These are phyloP conservation scores for Suhomyces pyralidae DNA, from an alignment of 805 yeast species.

Conservation along the genomic window DNA sequence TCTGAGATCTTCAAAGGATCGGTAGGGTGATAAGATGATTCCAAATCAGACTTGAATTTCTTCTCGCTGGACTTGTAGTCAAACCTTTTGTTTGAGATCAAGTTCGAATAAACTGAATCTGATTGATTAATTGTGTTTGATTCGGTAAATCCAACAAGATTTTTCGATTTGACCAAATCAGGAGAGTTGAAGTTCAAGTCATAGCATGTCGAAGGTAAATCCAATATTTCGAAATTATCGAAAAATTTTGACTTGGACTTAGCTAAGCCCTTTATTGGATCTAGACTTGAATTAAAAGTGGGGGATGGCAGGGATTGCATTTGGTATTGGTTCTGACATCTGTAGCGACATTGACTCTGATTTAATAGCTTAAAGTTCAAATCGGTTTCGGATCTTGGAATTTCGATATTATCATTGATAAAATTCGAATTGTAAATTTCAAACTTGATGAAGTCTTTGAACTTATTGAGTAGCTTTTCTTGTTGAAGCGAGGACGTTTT, in stretches of 20 bases:
- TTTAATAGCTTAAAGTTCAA: constrained; percentile 5
- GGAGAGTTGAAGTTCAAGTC: neutral
- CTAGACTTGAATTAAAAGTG: neutral
- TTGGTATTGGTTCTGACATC: neutral
- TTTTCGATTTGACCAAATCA: neutral
- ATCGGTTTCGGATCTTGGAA: constrained; percentile 6
- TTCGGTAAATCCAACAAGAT: neutral
- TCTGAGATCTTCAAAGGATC: constrained; percentile 33
- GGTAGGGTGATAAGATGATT: constrained; percentile 18
- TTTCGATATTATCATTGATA: neutral
- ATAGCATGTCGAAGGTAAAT: neutral
- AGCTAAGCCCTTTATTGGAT: neutral
- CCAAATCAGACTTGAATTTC: constrained; percentile 27
- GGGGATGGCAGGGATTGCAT: neutral
- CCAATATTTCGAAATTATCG: neutral
- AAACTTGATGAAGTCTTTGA: constrained; percentile 25
- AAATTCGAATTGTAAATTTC: neutral
- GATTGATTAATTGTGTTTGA: constrained; percentile 4
- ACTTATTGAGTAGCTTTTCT: constrained; percentile 19
- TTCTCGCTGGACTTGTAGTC: constrained; percentile 30
- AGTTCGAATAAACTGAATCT: constrained; percentile 20
- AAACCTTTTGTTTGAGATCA: constrained; percentile 18
- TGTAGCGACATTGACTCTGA: neutral
- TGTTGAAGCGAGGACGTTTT: constrained; percentile 33
- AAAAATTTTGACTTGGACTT: neutral